Conservation (phyloP, 495 filamentous ascomycete species). For the Pyrenula massariospora region DNA sequence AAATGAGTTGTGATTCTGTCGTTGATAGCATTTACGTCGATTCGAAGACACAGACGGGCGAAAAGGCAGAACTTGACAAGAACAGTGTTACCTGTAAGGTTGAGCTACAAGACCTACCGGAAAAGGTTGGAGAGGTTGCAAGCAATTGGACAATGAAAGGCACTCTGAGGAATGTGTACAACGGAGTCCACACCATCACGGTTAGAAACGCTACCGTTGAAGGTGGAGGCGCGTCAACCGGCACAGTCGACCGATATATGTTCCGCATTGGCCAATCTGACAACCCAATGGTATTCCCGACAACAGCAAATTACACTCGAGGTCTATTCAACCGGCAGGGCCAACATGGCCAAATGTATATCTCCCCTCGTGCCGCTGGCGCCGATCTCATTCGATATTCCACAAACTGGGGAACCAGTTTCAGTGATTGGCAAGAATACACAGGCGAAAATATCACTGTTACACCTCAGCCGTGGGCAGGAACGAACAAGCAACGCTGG, state of each 20-base stretch:
- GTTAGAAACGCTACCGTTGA: slow-evolving; percentile 29
- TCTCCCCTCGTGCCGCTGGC: slow-evolving; percentile 37
- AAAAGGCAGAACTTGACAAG: slow-evolving; percentile 11
- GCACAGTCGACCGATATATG: slow-evolving; percentile 29
- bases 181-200: slow-evolving; percentile 34
- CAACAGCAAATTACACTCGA: slow-evolving; percentile 40
- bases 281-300: slow-evolving; percentile 36
- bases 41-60: slow-evolving; percentile 23
- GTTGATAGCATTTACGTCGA: slow-evolving; percentile 26
- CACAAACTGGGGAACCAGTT: slow-evolving; percentile 33
- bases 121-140: slow-evolving; percentile 8
- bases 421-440: slow-evolving; percentile 39
- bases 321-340: slow-evolving; percentile 23
- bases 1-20: slow-evolving; percentile 44
- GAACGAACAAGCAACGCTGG: slow-evolving; percentile 41
- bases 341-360: slow-evolving; percentile 16
- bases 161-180: slow-evolving; percentile 28
- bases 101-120: slow-evolving; percentile 1
- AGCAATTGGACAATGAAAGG: slow-evolving; percentile 16
- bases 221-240: slow-evolving; percentile 21
- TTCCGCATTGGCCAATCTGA: slow-evolving; percentile 29
- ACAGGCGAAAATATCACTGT: slow-evolving; percentile 18
- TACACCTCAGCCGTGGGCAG: slow-evolving; percentile 28
- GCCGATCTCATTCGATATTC: slow-evolving; percentile 40
- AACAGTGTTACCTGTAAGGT: slow-evolving; percentile 10